A percentile compares a stretch with the other conserved stretches of the same genome.
Conservation (phyloP, 495 filamentous ascomycete genomes). For the Podospora didyma region DNA sequence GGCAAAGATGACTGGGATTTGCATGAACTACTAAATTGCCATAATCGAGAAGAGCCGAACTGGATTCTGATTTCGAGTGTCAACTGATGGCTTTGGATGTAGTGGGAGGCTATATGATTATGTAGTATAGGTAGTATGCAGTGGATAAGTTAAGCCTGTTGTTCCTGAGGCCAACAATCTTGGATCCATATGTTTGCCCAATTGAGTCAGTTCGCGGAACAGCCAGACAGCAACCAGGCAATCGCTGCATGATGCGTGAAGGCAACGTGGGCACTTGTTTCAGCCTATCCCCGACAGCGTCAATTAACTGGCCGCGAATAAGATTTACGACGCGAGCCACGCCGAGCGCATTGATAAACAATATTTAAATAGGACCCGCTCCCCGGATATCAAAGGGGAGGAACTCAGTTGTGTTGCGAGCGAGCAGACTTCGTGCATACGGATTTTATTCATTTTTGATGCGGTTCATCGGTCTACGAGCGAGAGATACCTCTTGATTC, state of each 20-base stretch:
- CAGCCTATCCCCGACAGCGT: slow-evolving; percentile 15
- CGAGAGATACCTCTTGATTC: no score
- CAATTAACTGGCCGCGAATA: slow-evolving; percentile 8
- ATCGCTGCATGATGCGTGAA: slow-evolving; percentile 15
- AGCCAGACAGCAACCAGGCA: not conserved
- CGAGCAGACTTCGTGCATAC: no score
- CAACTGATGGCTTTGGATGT: no score
- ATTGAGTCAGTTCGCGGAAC: not conserved
- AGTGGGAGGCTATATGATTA: no score
- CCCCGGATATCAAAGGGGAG: not conserved
- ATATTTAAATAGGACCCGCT: slow-evolving; percentile 9
- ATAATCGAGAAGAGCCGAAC: slow-evolving; percentile 19
- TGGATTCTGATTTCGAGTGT: not conserved
- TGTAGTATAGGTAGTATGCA: no score
- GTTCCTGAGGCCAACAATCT: no score
- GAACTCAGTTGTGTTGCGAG: no score
- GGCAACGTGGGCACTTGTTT: slow-evolving; percentile 10
- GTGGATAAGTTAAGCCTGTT: no score
- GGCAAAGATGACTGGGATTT: not conserved
- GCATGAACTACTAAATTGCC: slow-evolving; percentile 30
- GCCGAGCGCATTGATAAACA: slow-evolving; percentile 16
- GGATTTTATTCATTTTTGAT: no score
- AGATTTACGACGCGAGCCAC: slow-evolving; percentile 8
- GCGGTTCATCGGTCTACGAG: no score
- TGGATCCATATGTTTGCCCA: no score